These are phyloP conservation scores for Dictyophora rubrovolvata DNA, from an alignment of 768 basidiomycete genomes.

Conservation along the genomic window DNA sequence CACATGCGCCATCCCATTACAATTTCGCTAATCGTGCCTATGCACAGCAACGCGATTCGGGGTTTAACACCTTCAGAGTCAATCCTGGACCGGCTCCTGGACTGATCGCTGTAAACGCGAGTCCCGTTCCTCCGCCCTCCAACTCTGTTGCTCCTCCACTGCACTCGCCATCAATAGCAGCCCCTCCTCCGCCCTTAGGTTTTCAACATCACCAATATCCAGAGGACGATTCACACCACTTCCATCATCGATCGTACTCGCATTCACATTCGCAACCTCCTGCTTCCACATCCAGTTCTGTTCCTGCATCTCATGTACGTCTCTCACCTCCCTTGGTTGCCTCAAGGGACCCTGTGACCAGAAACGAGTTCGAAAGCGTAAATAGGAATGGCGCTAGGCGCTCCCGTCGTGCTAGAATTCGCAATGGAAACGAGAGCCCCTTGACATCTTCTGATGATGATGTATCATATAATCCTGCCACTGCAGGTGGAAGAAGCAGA, in stretches of 20 bases:
- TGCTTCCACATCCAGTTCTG: background rate
- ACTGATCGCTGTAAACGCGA: background rate
- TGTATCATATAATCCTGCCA: conserved; percentile 74
- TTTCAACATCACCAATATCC: background rate
- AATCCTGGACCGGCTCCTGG: background rate
- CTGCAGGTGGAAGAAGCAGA: conserved; percentile 68
- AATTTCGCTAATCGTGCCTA: conserved; percentile 8
- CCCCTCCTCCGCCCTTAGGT: background rate
- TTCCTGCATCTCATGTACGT: background rate
- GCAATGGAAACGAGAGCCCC: background rate
- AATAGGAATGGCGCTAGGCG: background rate
- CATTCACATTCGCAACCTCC: background rate
- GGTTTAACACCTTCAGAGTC: conserved; percentile 7
- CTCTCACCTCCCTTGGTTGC: background rate
- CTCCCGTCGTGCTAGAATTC: background rate
- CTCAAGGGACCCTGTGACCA: background rate
- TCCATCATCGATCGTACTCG: background rate
- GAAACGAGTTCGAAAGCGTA: background rate
- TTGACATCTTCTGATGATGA: background rate
- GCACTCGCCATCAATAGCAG: background rate
- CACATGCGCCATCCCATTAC: conserved; percentile 6
- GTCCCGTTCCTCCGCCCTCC: background rate
- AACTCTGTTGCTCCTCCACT: background rate
- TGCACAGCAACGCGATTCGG: conserved; percentile 4
- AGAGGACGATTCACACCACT: background rate